phyloP scores from a whole-genome alignment of 1,284 basidiomycete genomes.

The Boletus mariae region DNA sequence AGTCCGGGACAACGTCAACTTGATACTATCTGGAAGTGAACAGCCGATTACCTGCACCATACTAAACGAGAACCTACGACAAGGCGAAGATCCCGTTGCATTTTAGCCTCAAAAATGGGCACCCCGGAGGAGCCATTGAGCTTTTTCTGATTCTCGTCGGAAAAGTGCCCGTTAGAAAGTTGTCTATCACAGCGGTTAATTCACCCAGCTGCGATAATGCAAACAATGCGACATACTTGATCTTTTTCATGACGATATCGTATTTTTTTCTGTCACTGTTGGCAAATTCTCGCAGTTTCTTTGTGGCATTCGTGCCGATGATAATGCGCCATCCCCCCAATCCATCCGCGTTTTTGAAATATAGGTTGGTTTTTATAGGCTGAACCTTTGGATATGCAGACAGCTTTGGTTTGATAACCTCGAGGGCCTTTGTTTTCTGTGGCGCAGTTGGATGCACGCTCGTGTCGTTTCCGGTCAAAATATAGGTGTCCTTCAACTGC shows the following conservation, averaged over 20 bases:
- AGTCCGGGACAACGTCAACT: constrained; percentile 55
- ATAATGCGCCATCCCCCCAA: background rate
- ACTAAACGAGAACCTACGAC: constrained; percentile 42
- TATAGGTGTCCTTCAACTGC: constrained; percentile 5
- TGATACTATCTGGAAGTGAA: constrained; percentile 47
- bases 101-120: constrained; percentile 67
- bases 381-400: background rate
- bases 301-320: too few relatives aligned
- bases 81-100: constrained; percentile 57
- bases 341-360: background rate
- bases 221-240: background rate
- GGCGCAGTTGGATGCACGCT: background rate
- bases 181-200: constrained; percentile 39
- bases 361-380: background rate
- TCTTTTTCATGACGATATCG: background rate
- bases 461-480: background rate
- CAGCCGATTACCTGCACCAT: background rate
- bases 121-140: constrained; percentile 40
- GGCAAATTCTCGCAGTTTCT: background rate
- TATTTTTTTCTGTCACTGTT: background rate
- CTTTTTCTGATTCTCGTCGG: constrained; percentile 60
- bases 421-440: background rate
- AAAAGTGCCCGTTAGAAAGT: constrained; percentile 64
- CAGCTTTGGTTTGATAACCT: too few relatives aligned
- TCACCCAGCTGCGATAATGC: background rate